Evolutionary conservation across 2,329 filamentous ascomycete genomes (phyloP).

Genomic region (Graphiopsis chlorocephala): DNA sequence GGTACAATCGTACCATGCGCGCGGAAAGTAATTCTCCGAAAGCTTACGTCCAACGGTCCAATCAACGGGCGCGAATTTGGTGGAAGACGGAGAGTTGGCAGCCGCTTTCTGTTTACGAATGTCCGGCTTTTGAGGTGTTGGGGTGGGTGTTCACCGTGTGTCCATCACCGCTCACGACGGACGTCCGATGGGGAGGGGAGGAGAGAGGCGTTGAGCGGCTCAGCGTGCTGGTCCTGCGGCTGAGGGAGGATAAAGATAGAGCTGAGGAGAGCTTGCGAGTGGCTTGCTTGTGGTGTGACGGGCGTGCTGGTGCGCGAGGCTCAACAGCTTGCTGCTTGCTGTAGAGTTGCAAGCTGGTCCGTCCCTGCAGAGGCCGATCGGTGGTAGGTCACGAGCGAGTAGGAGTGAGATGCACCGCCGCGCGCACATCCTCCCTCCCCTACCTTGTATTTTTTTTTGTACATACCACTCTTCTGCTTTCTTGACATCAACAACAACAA

Average conservation of each 20-base stretch:
- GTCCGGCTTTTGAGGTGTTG: background rate
- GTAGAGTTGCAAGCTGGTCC: background rate
- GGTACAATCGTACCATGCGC: conserved; percentile 2
- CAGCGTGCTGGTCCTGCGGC: background rate
- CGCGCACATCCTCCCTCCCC: background rate
- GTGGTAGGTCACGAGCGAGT: background rate
- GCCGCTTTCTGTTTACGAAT: background rate
- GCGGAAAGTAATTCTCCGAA: background rate
- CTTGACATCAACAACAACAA: background rate
- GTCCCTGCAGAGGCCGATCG: background rate
- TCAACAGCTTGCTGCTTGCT: background rate
- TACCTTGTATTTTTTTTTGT: background rate
- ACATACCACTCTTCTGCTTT: background rate
- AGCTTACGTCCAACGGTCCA: background rate
- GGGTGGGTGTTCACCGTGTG: background rate
- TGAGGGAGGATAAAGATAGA: background rate
- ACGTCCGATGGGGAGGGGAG: background rate
- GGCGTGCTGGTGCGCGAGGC: conserved; percentile 1
- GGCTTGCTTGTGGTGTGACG: background rate
- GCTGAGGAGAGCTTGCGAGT: background rate
- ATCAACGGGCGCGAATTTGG: background rate
- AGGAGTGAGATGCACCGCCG: background rate
- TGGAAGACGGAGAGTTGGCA: background rate
- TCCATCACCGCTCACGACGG: background rate
- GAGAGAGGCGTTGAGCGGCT: background rate